Evolutionary conservation across 2,329 filamentous ascomycete genomes (phyloP).

Genomic region (Penicillium brasilianum): DNA sequence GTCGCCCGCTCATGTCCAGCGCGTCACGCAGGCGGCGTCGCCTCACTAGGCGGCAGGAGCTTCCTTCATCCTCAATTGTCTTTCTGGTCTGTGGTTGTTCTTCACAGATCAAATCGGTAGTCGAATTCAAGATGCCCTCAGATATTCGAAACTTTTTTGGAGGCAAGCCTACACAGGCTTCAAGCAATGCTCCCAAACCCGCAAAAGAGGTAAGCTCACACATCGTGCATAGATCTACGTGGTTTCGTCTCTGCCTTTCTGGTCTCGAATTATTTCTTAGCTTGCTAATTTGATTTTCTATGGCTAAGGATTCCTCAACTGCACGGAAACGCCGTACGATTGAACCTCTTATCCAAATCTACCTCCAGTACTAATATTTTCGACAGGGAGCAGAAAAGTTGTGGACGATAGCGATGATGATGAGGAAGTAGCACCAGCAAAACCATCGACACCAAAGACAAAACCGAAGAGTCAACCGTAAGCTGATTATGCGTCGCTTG

Average conservation of each 20-base stretch:
- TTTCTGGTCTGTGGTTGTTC: slow-evolving; percentile 2
- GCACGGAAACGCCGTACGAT: slow-evolving; percentile 45
- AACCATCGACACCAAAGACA: slow-evolving; percentile 47
- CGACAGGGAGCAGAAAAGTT: slow-evolving; percentile 65
- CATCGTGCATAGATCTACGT: slow-evolving; percentile 16
- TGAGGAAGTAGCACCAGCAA: slow-evolving; percentile 55
- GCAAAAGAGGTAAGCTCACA: slow-evolving; percentile 47
- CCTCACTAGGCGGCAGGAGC: slow-evolving; percentile 7
- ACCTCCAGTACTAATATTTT: slow-evolving; percentile 17
- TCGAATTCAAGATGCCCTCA: slow-evolving; percentile 64
- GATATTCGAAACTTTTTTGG: slow-evolving; percentile 94
- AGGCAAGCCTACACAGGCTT: slow-evolving; percentile 68
- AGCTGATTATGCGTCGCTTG: slow-evolving; percentile 28
- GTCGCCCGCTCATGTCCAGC: slow-evolving; percentile 27
- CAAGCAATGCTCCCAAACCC: slow-evolving; percentile 52
- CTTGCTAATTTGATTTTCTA: slow-evolving; percentile 15
- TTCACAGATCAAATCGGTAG: neutral
- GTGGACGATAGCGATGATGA: slow-evolving; percentile 83
- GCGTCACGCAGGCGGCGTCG: slow-evolving; percentile 16
- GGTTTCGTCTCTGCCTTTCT: neutral
- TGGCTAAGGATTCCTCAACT: slow-evolving; percentile 33
- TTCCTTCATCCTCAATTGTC: slow-evolving; percentile 11
- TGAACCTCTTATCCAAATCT: neutral
- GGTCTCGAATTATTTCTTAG: too few relatives aligned
- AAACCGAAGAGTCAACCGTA: slow-evolving; percentile 54